These are phyloP conservation scores for Ogataea degrootiae DNA, from an alignment of 805 yeast species.

Conservation along the genomic window DNA sequence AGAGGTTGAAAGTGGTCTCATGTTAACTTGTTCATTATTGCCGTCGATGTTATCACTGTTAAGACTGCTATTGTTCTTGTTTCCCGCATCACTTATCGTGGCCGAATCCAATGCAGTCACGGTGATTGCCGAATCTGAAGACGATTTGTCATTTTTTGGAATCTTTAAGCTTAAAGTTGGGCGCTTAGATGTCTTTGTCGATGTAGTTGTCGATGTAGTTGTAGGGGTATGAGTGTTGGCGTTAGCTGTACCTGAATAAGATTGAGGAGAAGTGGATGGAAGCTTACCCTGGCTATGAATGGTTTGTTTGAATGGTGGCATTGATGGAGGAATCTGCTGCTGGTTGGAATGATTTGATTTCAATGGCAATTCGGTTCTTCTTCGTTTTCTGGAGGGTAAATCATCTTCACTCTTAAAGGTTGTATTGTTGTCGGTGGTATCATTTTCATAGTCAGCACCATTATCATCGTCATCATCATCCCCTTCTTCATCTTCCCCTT, in stretches of 20 bases:
- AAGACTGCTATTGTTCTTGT: constrained; percentile 5
- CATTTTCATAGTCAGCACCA: constrained; percentile 6
- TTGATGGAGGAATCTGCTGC: neutral
- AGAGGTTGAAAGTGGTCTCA: neutral
- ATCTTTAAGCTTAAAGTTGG: constrained; percentile 64
- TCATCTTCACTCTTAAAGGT: neutral
- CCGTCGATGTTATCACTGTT: neutral
- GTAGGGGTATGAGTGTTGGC: neutral
- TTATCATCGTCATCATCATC: constrained; percentile 5
- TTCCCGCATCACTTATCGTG: constrained; percentile 1
- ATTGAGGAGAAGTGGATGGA: constrained; percentile 1
- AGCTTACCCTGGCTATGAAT: neutral
- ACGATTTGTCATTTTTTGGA: constrained; percentile 35
- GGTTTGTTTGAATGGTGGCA: constrained; percentile 2
- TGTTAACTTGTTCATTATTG: neutral
- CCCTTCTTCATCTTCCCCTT: constrained; percentile 1
- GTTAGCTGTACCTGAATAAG: neutral
- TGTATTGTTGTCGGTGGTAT: constrained; percentile 1
- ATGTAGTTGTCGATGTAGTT: neutral
- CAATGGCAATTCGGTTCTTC: neutral
- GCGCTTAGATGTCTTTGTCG: constrained; percentile 28
- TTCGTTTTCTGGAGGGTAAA: neutral
- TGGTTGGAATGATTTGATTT: neutral
- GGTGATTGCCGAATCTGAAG: constrained; percentile 39
- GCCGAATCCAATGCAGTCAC: constrained; percentile 38